Evolutionary conservation across 139 green algal genomes (phyloP).

Genomic region (Astrephomene gubernaculifera): DNA sequence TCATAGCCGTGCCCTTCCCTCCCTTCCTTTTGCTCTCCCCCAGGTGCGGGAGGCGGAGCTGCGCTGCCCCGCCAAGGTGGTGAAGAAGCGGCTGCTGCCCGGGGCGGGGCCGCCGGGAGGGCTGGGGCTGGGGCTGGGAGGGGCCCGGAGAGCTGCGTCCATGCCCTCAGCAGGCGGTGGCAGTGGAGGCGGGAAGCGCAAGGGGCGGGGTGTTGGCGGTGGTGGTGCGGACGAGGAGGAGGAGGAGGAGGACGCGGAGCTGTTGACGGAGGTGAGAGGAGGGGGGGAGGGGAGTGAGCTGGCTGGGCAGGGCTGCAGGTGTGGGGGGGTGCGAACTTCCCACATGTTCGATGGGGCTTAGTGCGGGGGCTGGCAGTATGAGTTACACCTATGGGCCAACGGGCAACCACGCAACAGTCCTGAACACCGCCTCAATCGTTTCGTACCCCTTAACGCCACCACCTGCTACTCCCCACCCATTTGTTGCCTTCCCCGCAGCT

Average conservation of each 20-base stretch:
- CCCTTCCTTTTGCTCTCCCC: background rate
- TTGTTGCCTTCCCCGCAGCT: too few relatives aligned
- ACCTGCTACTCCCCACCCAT: too few relatives aligned
- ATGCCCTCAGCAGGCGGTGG: background rate
- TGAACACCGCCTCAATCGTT: too few relatives aligned
- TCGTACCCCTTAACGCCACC: too few relatives aligned
- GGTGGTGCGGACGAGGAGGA: background rate
- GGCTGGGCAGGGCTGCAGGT: background rate
- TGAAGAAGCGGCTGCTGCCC: conserved; percentile 74
- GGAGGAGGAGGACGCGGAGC: background rate
- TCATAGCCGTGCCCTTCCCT: too few relatives aligned
- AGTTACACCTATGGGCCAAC: too few relatives aligned
- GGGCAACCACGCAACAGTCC: too few relatives aligned
- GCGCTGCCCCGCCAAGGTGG: conserved; percentile 66
- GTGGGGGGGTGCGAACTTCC: too few relatives aligned
- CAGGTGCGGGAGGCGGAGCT: conserved; percentile 73
- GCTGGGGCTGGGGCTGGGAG: background rate
- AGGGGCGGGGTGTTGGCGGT: background rate
- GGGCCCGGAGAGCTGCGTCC: background rate
- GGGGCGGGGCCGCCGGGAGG: background rate
- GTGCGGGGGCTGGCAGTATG: too few relatives aligned
- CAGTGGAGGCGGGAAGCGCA: conserved; percentile 5
- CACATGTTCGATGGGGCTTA: too few relatives aligned
- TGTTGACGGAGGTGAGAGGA: background rate
- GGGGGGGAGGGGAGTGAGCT: background rate